phyloP scores from a whole-genome alignment of 768 basidiomycete genomes.

The Suillus discolor region DNA sequence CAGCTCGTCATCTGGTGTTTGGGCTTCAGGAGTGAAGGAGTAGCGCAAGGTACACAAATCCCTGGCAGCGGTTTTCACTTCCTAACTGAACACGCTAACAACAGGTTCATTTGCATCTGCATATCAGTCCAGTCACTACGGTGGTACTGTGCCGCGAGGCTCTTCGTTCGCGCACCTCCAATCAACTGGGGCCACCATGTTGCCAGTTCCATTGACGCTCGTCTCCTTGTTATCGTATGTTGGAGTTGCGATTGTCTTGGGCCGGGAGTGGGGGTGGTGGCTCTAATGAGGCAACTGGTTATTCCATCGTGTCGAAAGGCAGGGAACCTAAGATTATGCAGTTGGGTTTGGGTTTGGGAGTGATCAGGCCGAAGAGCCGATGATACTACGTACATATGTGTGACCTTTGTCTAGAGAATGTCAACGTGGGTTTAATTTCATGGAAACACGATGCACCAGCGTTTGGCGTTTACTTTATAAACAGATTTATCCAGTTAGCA shows the following conservation, averaged over 20 bases:
- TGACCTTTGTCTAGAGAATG: background rate
- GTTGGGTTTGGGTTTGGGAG: slow-evolving; percentile 26
- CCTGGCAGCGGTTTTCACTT: no score
- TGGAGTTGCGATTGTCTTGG: background rate
- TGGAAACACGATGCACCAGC: background rate
- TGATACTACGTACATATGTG: slow-evolving; percentile 12
- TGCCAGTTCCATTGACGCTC: background rate
- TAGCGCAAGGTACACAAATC: slow-evolving; percentile 1
- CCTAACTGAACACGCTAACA: background rate
- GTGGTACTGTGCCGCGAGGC: slow-evolving; percentile 5
- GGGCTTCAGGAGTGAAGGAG: slow-evolving; percentile 6
- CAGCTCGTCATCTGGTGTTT: background rate
- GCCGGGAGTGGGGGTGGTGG: background rate
- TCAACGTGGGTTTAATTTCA: background rate
- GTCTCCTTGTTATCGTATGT: background rate
- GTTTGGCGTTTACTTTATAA: background rate
- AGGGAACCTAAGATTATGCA: background rate
- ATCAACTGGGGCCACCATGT: slow-evolving; percentile 9
- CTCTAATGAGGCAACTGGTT: background rate
- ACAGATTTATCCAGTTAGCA: background rate
- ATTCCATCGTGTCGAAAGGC: background rate
- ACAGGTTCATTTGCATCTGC: slow-evolving; percentile 10
- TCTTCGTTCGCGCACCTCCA: slow-evolving; percentile 11
- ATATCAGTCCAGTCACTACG: slow-evolving; percentile 11
- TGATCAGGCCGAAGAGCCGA: slow-evolving; percentile 36